These are phyloP conservation scores for Lentinula aciculospora DNA, from an alignment of 768 basidiomycete species.

Conservation along the genomic window DNA sequence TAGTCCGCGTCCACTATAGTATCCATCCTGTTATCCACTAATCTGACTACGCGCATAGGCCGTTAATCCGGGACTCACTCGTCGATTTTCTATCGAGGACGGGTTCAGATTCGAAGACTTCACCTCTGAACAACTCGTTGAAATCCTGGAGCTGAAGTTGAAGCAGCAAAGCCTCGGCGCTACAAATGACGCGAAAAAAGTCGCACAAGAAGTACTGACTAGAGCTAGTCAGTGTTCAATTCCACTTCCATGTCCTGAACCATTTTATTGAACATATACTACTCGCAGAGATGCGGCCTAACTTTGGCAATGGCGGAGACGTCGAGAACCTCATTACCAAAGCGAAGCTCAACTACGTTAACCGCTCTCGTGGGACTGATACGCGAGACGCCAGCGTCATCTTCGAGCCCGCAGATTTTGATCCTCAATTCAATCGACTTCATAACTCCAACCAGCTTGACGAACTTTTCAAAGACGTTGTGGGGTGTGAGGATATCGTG, in stretches of 20 bases:
- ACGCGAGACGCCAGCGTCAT: constrained; percentile 30
- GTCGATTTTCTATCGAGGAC: constrained; percentile 65
- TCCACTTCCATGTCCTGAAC: neutral
- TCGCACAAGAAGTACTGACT: constrained; percentile 44
- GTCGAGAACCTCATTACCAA: constrained; percentile 54
- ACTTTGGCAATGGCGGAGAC: constrained; percentile 63
- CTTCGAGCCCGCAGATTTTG: constrained; percentile 59
- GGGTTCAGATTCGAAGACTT: constrained; percentile 70
- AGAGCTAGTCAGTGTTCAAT: constrained; percentile 23
- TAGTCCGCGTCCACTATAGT: no score
- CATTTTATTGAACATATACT: constrained; percentile 15
- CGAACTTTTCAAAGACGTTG: constrained; percentile 56
- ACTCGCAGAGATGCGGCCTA: constrained; percentile 30
- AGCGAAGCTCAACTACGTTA: constrained; percentile 44
- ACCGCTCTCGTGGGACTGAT: constrained; percentile 23
- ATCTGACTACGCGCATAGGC: neutral
- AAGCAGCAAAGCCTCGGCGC: constrained; percentile 51
- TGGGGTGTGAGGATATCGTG: constrained; percentile 54
- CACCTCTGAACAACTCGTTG: constrained; percentile 41
- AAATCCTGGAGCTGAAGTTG: constrained; percentile 52
- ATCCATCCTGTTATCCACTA: constrained; percentile 30
- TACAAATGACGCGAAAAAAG: constrained; percentile 48
- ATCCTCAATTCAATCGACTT: constrained; percentile 51
- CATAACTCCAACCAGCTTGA: constrained; percentile 45
- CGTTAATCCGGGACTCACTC: constrained; percentile 44